Conservation (phyloP, 192 early-diverging fungal species). For the Backusella australiensis region DNA sequence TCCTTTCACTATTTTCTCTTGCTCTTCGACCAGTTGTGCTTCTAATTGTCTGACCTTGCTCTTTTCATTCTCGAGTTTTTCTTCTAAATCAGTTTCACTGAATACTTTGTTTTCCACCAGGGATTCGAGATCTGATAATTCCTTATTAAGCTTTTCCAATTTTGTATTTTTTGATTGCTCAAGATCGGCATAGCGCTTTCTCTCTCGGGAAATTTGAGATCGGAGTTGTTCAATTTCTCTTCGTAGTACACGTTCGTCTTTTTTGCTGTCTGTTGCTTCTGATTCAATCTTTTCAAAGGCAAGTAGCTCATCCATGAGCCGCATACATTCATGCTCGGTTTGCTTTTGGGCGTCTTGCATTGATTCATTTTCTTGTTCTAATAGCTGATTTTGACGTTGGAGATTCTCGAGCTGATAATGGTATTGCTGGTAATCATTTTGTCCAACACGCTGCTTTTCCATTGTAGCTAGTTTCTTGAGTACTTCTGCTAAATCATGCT, state of each 20-base stretch:
- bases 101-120: constrained; percentile 77
- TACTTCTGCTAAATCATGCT: constrained; percentile 6
- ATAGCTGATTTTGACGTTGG: constrained; percentile 33
- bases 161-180: constrained; percentile 62
- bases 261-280: not conserved
- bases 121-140: constrained; percentile 62
- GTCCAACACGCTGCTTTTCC: constrained; percentile 3
- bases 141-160: constrained; percentile 58
- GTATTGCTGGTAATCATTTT: not conserved
- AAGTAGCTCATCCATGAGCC: constrained; percentile 74
- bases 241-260: not conserved
- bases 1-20: not conserved
- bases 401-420: not conserved
- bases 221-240: constrained; percentile 12
- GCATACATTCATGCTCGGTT: constrained; percentile 71
- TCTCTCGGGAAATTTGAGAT: constrained; percentile 47
- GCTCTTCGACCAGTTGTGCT: constrained; percentile 34
- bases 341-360: constrained; percentile 60
- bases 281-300: constrained; percentile 48
- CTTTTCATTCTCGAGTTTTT: constrained; percentile 48
- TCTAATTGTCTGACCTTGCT: constrained; percentile 40
- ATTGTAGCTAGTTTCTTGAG: constrained; percentile 2
- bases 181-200: constrained; percentile 52
- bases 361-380: constrained; percentile 50
- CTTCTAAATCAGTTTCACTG: constrained; percentile 64